These are phyloP conservation scores for Syncephalis plumigaleata DNA, from an alignment of 371 early-diverging fungal species.

Conservation along the genomic window DNA sequence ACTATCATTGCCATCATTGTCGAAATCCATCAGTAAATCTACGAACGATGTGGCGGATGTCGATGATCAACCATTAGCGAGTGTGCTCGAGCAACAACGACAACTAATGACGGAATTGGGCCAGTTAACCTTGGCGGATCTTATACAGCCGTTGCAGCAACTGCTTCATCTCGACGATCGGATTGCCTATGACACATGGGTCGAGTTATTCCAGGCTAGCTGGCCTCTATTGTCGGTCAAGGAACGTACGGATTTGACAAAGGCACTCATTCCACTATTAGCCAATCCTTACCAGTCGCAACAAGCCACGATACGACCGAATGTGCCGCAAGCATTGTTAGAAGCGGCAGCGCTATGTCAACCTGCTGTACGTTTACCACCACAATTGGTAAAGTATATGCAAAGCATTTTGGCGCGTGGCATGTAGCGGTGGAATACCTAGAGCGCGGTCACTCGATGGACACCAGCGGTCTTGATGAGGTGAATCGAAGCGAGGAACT, in stretches of 20 bases:
- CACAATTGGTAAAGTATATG: constrained; percentile 82
- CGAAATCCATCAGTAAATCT: not conserved
- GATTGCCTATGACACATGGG: constrained; percentile 65
- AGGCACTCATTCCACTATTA: constrained; percentile 60
- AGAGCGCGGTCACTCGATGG: constrained; percentile 20
- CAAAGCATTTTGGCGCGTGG: constrained; percentile 84
- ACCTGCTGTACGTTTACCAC: constrained; percentile 64
- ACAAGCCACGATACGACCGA: constrained; percentile 66
- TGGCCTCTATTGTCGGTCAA: constrained; percentile 54
- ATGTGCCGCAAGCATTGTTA: constrained; percentile 82
- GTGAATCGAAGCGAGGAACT: constrained; percentile 51
- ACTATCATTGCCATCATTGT: constrained; percentile 20
- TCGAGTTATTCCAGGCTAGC: constrained; percentile 63
- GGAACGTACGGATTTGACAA: constrained; percentile 71
- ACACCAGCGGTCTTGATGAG: constrained; percentile 11
- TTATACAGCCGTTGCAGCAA: constrained; percentile 33
- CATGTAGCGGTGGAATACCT: constrained; percentile 64
- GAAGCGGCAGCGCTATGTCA: constrained; percentile 64
- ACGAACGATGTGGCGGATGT: not conserved
- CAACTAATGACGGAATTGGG: constrained; percentile 38
- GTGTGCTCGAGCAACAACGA: constrained; percentile 24
- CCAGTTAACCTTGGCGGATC: constrained; percentile 23
- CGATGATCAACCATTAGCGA: constrained; percentile 11
- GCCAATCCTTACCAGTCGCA: constrained; percentile 80
- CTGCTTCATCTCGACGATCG: constrained; percentile 54